phyloP scores from a whole-genome alignment of 768 basidiomycete genomes.

The Leccinum truebloodii region DNA sequence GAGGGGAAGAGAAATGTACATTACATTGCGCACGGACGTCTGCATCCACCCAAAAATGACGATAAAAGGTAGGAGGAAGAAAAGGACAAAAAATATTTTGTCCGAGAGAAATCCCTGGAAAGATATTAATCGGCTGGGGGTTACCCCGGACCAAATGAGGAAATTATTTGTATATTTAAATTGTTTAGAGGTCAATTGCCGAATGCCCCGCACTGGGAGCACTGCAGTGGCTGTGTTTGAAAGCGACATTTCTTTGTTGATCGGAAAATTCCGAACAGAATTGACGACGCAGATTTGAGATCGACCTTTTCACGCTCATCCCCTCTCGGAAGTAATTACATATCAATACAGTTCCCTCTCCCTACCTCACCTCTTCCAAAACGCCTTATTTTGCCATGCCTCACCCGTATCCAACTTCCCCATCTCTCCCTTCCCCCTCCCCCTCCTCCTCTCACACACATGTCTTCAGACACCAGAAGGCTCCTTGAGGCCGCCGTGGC shows the following conservation, averaged over 20 bases:
- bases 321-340: constrained; percentile 52
- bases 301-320: constrained; percentile 41
- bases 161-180: background rate
- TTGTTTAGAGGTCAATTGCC: constrained; percentile 4
- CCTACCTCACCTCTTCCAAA: constrained; percentile 39
- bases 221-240: background rate
- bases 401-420: constrained; percentile 16
- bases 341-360: constrained; percentile 43
- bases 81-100: constrained; percentile 29
- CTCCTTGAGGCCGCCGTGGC: constrained; percentile 76
- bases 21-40: constrained; percentile 40
- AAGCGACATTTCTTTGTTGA: constrained; percentile 1
- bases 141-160: constrained; percentile 21
- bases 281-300: constrained; percentile 34
- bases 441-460: constrained; percentile 30
- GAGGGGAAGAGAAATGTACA: constrained; percentile 19
- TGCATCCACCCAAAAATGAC: constrained; percentile 32
- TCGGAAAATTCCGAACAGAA: constrained; percentile 30
- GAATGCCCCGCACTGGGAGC: constrained; percentile 16
- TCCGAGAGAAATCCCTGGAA: constrained; percentile 1
- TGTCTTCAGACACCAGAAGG: constrained; percentile 68
- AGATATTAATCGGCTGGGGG: constrained; percentile 13
- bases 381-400: constrained; percentile 55
- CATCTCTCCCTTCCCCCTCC: constrained; percentile 32
- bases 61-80: constrained; percentile 4